phyloP scores from a whole-genome alignment of 2,329 filamentous ascomycete species.

The Fusarium brachygibbosum region DNA sequence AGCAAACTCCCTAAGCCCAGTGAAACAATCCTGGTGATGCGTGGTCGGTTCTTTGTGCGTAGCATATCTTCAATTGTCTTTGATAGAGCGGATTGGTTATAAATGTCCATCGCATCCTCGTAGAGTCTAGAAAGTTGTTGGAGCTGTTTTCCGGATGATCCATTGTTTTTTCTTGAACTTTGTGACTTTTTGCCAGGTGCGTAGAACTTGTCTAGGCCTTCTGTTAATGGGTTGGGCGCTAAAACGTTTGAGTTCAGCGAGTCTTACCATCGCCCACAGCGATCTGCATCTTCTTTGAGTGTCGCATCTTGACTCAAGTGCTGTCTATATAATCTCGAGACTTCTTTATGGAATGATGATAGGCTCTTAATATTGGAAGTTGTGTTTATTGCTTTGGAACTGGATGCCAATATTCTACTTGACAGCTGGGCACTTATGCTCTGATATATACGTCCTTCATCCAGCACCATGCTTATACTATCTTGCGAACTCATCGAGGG shows the following conservation, averaged over 20 bases:
- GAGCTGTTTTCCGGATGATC: slow-evolving; percentile 32
- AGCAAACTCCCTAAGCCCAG: slow-evolving; percentile 41
- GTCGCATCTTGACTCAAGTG: slow-evolving; percentile 19
- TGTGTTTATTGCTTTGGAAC: neutral
- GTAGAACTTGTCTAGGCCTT: neutral
- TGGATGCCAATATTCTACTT: slow-evolving; percentile 8
- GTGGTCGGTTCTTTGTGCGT: slow-evolving; percentile 32
- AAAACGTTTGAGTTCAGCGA: neutral
- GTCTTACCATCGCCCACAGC: slow-evolving; percentile 15
- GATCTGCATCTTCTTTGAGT: slow-evolving; percentile 21
- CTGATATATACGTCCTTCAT: neutral
- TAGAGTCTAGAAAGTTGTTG: slow-evolving; percentile 36
- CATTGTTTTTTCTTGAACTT: slow-evolving; percentile 11
- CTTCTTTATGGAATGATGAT: neutral
- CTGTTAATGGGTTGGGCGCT: neutral
- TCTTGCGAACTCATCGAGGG: neutral
- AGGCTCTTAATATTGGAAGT: neutral
- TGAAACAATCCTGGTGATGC: slow-evolving; percentile 38
- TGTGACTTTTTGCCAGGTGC: slow-evolving; percentile 17
- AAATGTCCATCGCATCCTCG: slow-evolving; percentile 29
- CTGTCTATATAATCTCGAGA: rapidly evolving
- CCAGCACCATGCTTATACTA: neutral
- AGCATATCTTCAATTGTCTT: slow-evolving; percentile 40
- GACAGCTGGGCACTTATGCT: neutral
- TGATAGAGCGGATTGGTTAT: slow-evolving; percentile 31